Base-by-base conservation (phyloP, 1,284 basidiomycete species). In the Phellopilus nigrolimitatus region DNA sequence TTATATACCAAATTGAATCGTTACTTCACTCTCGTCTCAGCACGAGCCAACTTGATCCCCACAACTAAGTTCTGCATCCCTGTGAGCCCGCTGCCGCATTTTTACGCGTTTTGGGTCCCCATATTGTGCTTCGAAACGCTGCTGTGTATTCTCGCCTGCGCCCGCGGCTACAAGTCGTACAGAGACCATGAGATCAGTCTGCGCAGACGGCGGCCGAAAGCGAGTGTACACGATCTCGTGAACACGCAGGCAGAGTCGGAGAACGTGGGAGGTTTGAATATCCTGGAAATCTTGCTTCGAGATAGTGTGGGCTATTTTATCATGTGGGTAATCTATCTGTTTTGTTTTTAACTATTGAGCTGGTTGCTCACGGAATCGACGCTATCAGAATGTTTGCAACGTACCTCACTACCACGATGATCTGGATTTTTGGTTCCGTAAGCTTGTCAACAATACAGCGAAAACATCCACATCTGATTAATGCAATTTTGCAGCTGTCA, bases 51-150 rank as follows among this genome's bases (percentile, higher is more conserved):
- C 24, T 10, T 54, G 4, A 43, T 56, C 28, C 52, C 51, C 10
- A 34, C 34, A 25, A 37, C 28, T 9, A 38, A 37, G 4, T 51
- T 54, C 44, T 82, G 79, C 59, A 54, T 69, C 1, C 70, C 74
- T 2, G 42, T 53, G 7, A 60, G 64, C 19, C 58, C 77, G 1
- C 66, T 73, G 3, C 39, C 54, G 4, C 64, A 70, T 37, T 77
- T 80, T 60, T 80, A 71, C 56, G 64, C 70, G 13, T 81, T 78
- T 61, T 82, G 80, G 80, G 71, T 81, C 38, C 79, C 80, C 0
- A 71, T 80, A 53, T 66, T 82, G 10, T 60, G 66, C 1, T 79
- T 75, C 28, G 80, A 81, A 57, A 71, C 64, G 49, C 60, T 81
- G 0, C 66, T 81, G 0, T 80, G 77, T 53, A 60, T 56, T 2